Evolutionary conservation across 2,329 filamentous ascomycete genomes (phyloP), one percentile per base, ranked within the genome.

Genomic region (Colletotrichum destructivum): DNA sequence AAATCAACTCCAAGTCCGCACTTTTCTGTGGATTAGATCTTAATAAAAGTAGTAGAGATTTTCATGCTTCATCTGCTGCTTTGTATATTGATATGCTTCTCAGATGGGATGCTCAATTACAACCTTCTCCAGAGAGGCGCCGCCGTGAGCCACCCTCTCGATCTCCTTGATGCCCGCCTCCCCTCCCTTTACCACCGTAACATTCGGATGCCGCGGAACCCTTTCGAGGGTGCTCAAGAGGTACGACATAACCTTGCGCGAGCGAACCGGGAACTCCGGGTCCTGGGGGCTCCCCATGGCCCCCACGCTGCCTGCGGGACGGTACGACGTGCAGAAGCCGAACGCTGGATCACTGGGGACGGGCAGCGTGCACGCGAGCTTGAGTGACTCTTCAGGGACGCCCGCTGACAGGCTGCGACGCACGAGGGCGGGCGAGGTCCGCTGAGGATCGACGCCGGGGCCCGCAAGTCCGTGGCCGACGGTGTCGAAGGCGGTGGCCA

Each of bases 71-170:
- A 21, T 8, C 21, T 15, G 4, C 1, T 38, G n/a, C 16, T 11
- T 15, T 15, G 16, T 9, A 9, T 4, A 9, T 35, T 9, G 8
- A 35, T 35, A 8, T 35, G 31, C 31, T 7, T 8, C 31, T 18
- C 38, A 56, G 5, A 70, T 61, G 13, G 62, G 62, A 23, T 70
- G 66, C 31, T 69, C 66, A 7, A 59, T 52, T 4, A 69, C 52
- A 9, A 69, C 18, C 23, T 69, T 69, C 31, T 69, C 57, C 4
- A 69, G 12, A 18, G 60, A 69, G 21, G 52, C 66, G 16, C 31
- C 66, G 0, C 66, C 52, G 1, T 44, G n/a, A 5, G 66, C 60
- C 23, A 69, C 60, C 9, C 51, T 56, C n/a, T 44, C 51, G 7
- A 64, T 69, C 21, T 56, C 52, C 21, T 18, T 26, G 8, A 64